Conservation (phyloP, 2,329 filamentous ascomycete species). For the Cercospora sp. region DNA sequence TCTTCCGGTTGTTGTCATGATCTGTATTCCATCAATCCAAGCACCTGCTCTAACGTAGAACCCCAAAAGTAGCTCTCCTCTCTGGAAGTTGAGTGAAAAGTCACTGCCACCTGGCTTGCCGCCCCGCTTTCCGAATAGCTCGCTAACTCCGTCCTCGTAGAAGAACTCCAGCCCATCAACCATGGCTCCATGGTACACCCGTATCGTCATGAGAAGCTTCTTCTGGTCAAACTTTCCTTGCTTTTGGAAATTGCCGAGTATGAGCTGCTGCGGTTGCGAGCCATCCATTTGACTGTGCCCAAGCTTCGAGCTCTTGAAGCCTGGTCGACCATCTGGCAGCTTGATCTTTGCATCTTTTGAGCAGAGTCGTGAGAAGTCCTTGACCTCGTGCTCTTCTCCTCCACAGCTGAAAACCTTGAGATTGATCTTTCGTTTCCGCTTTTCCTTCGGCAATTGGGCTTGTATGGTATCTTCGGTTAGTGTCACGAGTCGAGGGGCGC, state of each 20-base stretch:
- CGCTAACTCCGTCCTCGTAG: conserved; percentile 81
- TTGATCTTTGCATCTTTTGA: conserved; percentile 74
- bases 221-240: conserved; percentile 42
- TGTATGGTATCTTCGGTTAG: conserved; percentile 76
- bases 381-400: conserved; percentile 71
- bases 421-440: conserved; percentile 68
- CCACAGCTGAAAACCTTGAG: conserved; percentile 75
- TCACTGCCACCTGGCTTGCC: conserved; percentile 69
- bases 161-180: conserved; percentile 88
- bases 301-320: conserved; percentile 73
- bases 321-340: conserved; percentile 71
- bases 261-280: conserved; percentile 67
- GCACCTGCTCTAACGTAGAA: conserved; percentile 78
- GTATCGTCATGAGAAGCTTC: conserved; percentile 72
- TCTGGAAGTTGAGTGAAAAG: conserved; percentile 79
- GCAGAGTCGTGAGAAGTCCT: conserved; percentile 69
- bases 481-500: conserved; percentile 68
- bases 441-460: conserved; percentile 68
- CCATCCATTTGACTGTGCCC: conserved; percentile 72
- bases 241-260: conserved; percentile 68
- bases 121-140: conserved; percentile 81
- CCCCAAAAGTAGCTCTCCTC: conserved; percentile 82
- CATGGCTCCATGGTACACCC: conserved; percentile 73
- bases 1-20: conserved; percentile 85
- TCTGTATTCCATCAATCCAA: conserved; percentile 86